Percentiles rank a stretch among this genome's conserved stretches.
phyloP scores from a whole-genome alignment of 1,139 yeast genomes.

The Scheffersomyces quercinus region DNA sequence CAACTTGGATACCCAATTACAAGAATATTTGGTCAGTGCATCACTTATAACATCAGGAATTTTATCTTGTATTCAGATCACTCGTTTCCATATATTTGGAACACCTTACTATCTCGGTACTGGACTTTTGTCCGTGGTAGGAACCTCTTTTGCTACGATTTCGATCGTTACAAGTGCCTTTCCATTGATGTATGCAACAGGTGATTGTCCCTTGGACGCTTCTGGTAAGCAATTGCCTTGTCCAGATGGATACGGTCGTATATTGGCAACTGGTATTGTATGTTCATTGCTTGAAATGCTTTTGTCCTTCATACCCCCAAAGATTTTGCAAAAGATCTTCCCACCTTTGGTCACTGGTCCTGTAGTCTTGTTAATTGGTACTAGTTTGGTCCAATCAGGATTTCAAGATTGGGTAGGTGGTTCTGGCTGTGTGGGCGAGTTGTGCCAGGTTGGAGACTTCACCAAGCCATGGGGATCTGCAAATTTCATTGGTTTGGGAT shows the following conservation, averaged over 20 bases:
- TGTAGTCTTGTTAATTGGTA: slow-evolving; percentile 81
- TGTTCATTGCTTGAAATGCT: slow-evolving; percentile 74
- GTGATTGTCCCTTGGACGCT: slow-evolving; percentile 61
- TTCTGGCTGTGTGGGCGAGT: slow-evolving; percentile 58
- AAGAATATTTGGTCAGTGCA: slow-evolving; percentile 75
- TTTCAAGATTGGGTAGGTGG: slow-evolving; percentile 90
- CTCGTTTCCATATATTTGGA: slow-evolving; percentile 70
- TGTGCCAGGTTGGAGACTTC: slow-evolving; percentile 50
- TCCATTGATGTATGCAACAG: slow-evolving; percentile 76
- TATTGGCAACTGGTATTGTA: slow-evolving; percentile 74
- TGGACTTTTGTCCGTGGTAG: slow-evolving; percentile 84
- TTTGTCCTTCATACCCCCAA: slow-evolving; percentile 76
- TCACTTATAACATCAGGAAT: slow-evolving; percentile 77
- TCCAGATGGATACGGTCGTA: slow-evolving; percentile 87
- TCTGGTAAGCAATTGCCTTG: slow-evolving; percentile 74
- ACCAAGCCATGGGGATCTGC: slow-evolving; percentile 81
- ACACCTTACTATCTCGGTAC: slow-evolving; percentile 83
- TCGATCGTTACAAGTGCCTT: slow-evolving; percentile 73
- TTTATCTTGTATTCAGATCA: slow-evolving; percentile 73
- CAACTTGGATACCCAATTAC: slow-evolving; percentile 47
- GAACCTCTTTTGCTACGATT: slow-evolving; percentile 86
- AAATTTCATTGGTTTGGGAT: slow-evolving; percentile 80
- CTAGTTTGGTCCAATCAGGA: slow-evolving; percentile 65
- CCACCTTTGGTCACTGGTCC: slow-evolving; percentile 94
- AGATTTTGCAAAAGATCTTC: slow-evolving; percentile 65